A percentile compares a stretch with the other conserved stretches of the same genome.
phyloP scores from a whole-genome alignment of 2,329 filamentous ascomycete species.

The Epichloe hybrida region DNA sequence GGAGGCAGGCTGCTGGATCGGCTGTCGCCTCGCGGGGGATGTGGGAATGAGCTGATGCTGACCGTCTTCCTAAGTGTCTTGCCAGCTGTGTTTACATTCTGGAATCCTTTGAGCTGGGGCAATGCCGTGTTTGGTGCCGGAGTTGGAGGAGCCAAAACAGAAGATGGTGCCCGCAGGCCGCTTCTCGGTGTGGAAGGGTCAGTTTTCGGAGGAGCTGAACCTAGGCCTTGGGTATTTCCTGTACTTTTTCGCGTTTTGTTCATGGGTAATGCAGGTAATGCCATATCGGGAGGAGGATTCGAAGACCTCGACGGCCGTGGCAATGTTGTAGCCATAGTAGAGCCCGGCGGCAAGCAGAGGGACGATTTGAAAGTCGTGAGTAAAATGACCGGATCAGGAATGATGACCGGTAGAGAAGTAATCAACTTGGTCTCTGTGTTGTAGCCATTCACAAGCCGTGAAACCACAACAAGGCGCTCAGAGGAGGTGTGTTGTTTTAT shows the following conservation, averaged over 20 bases:
- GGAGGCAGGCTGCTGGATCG: slow-evolving; percentile 48
- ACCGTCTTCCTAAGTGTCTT: slow-evolving; percentile 74
- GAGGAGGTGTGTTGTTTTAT: background rate
- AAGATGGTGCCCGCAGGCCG: slow-evolving; percentile 45
- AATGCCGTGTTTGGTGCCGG: slow-evolving; percentile 40
- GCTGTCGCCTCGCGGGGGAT: slow-evolving; percentile 60
- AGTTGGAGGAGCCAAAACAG: slow-evolving; percentile 36
- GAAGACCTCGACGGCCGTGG: slow-evolving; percentile 55
- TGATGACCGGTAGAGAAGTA: background rate
- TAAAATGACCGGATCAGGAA: background rate
- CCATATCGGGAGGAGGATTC: slow-evolving; percentile 55
- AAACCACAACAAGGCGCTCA: background rate
- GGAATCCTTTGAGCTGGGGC: slow-evolving; percentile 40
- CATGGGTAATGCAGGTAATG: slow-evolving; percentile 61
- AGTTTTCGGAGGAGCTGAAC: slow-evolving; percentile 20
- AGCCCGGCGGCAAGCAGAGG: background rate
- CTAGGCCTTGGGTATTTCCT: slow-evolving; percentile 27
- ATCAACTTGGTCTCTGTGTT: background rate
- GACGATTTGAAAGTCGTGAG: background rate
- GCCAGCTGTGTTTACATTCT: slow-evolving; percentile 43
- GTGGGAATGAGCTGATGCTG: slow-evolving; percentile 88
- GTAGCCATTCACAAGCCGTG: slow-evolving; percentile 3
- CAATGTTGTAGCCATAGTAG: slow-evolving; percentile 37
- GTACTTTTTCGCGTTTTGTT: slow-evolving; percentile 59
- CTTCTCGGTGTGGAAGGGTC: slow-evolving; percentile 39